Evolutionary conservation across 1,284 basidiomycete genomes (phyloP).

Genomic region (Phylloporus gajari): DNA sequence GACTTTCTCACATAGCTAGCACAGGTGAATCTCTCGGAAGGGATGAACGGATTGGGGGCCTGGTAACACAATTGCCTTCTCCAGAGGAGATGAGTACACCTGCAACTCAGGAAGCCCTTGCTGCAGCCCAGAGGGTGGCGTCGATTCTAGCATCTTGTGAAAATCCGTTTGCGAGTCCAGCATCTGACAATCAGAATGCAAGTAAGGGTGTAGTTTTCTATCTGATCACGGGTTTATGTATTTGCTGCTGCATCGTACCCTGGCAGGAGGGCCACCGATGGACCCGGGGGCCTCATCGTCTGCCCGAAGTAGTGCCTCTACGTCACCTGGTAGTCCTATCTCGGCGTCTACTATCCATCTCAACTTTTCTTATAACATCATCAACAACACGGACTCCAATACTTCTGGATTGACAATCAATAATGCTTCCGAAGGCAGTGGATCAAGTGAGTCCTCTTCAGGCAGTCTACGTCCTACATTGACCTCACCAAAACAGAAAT

Average conservation of each 20-base stretch:
- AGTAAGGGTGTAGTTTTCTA: conserved; percentile 7
- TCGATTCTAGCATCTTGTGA: conserved; percentile 3
- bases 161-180: neutral
- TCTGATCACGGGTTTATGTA: neutral
- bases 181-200: neutral
- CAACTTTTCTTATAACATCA: conserved; percentile 9
- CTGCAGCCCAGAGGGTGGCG: neutral
- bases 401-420: conserved; percentile 21
- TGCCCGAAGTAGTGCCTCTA: neutral
- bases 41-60: neutral
- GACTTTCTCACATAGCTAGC: neutral
- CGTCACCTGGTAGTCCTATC: conserved; percentile 18
- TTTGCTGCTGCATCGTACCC: too few relatives aligned
- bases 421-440: conserved; percentile 14
- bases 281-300: neutral
- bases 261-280: neutral
- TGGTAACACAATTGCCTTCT: neutral
- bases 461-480: neutral
- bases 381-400: conserved; percentile 9
- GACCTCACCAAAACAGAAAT: neutral
- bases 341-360: conserved; percentile 12
- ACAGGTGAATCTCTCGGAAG: conserved; percentile 7
- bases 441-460: conserved; percentile 19
- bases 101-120: conserved; percentile 11
- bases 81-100: neutral